These are phyloP conservation scores for Aspergillus leporis DNA, from an alignment of 495 filamentous ascomycete genomes.

Conservation along the genomic window DNA sequence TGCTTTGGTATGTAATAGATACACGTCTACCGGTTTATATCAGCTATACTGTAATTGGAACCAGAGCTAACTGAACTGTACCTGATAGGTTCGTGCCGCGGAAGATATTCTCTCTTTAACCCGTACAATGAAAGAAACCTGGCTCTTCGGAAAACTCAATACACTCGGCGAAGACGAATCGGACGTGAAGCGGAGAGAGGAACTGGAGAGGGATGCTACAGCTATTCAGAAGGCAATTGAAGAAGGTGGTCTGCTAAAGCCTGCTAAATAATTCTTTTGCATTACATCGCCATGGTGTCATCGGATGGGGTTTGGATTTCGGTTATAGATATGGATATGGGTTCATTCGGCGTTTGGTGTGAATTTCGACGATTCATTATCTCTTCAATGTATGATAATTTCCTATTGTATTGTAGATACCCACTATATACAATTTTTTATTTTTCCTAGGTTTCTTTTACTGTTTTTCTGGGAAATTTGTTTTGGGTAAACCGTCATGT, in stretches of 20 bases:
- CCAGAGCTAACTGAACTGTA: neutral
- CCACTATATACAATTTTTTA: neutral
- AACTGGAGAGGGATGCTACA: slow-evolving; percentile 51
- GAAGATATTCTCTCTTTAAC: slow-evolving; percentile 67
- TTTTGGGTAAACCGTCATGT: no score
- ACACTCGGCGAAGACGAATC: slow-evolving; percentile 55
- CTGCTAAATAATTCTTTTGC: slow-evolving; percentile 14
- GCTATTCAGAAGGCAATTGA: slow-evolving; percentile 51
- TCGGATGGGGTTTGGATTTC: neutral
- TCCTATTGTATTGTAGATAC: neutral
- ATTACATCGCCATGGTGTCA: neutral
- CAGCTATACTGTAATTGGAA: neutral
- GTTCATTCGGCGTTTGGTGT: neutral
- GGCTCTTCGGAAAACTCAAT: slow-evolving; percentile 71
- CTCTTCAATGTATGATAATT: no score
- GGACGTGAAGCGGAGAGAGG: slow-evolving; percentile 42
- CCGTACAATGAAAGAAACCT: slow-evolving; percentile 69
- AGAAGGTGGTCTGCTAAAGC: slow-evolving; percentile 36
- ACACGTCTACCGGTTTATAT: no score
- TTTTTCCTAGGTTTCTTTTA: no score
- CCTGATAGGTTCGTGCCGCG: slow-evolving; percentile 60
- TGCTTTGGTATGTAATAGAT: slow-evolving; percentile 52
- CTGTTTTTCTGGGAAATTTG: no score
- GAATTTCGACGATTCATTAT: neutral
- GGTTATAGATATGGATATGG: neutral